Percentiles rank a stretch among this genome's conserved stretches.
phyloP scores from a whole-genome alignment of 352 stramenopile species.

The Saprolegnia parasitica region DNA sequence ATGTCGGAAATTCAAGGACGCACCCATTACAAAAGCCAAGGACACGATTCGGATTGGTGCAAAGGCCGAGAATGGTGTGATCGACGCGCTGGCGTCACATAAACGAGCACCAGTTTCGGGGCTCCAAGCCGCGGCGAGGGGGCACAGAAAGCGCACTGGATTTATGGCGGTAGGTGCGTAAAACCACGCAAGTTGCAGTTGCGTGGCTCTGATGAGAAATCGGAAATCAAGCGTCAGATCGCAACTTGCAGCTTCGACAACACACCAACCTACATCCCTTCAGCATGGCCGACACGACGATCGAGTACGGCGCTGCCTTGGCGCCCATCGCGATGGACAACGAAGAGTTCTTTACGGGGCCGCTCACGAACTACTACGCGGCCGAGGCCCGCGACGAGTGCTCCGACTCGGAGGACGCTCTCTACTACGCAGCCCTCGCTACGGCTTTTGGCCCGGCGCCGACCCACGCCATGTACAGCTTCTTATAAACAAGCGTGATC shows the following conservation, averaged over 20 bases:
- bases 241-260: constrained; percentile 5
- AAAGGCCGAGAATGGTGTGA: background rate
- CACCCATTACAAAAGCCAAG: background rate
- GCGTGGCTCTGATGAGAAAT: constrained; percentile 1
- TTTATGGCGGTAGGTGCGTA: constrained; percentile 2
- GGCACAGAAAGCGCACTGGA: background rate
- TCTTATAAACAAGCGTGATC: constrained; percentile 8
- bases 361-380: constrained; percentile 14
- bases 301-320: constrained; percentile 7
- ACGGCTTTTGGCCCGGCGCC: background rate
- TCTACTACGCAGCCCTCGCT: background rate
- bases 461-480: constrained; percentile 8
- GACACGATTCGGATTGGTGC: background rate
- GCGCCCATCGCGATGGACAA: constrained; percentile 6
- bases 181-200: constrained; percentile 17
- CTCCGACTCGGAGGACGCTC: constrained; percentile 19
- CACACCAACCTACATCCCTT: background rate
- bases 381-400: constrained; percentile 22
- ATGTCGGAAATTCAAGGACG: background rate
- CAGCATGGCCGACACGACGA: constrained; percentile 9
- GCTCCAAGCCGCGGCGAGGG: background rate
- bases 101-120: background rate
- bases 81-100: constrained; percentile 2
- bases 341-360: constrained; percentile 6
- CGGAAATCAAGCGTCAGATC: constrained; percentile 6